phyloP scores from a whole-genome alignment of 208 protist species.

The Crithidia expoeki region DNA sequence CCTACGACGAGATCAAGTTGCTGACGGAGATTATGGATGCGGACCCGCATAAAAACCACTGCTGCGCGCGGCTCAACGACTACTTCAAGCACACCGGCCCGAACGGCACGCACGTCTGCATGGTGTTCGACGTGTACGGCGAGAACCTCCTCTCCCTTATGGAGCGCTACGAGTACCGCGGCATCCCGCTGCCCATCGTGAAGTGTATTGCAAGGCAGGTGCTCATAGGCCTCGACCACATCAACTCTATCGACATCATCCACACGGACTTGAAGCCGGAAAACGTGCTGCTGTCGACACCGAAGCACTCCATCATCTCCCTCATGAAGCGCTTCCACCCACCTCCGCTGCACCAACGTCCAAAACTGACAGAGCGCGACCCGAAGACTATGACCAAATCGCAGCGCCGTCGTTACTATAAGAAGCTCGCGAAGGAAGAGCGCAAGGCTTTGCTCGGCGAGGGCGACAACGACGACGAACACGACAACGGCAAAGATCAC shows the following conservation, averaged over 20 bases:
- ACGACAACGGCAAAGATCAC: conserved; percentile 18
- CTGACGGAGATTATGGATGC: conserved; percentile 84
- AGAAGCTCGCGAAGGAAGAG: conserved; percentile 81
- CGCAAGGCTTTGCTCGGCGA: conserved; percentile 27
- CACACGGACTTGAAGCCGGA: conserved; percentile 98
- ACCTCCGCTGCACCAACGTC: conserved; percentile 72
- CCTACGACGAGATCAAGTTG: conserved; percentile 84
- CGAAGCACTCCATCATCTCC: conserved; percentile 85
- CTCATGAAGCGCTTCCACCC: conserved; percentile 86
- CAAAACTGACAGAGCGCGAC: conserved; percentile 79
- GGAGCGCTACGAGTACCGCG: conserved; percentile 94
- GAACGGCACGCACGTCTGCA: conserved; percentile 94
- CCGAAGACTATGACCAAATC: conserved; percentile 93
- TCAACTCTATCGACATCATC: conserved; percentile 95
- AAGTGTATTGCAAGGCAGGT: conserved; percentile 92
- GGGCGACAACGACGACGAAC: conserved; percentile 25
- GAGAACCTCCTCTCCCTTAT: conserved; percentile 97
- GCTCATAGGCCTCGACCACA: conserved; percentile 93
- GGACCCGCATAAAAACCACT: conserved; percentile 68
- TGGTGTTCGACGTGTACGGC: conserved; percentile 98
- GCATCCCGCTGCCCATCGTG: conserved; percentile 94
- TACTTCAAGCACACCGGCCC: conserved; percentile 89
- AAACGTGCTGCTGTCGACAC: conserved; percentile 93
- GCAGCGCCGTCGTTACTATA: conserved; percentile 90
- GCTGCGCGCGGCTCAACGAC: conserved; percentile 86